Percentiles rank a stretch among this genome's conserved stretches.
Evolutionary conservation across 1,139 yeast species (phyloP).

Genomic region (Lodderomyces beijingensis): DNA sequence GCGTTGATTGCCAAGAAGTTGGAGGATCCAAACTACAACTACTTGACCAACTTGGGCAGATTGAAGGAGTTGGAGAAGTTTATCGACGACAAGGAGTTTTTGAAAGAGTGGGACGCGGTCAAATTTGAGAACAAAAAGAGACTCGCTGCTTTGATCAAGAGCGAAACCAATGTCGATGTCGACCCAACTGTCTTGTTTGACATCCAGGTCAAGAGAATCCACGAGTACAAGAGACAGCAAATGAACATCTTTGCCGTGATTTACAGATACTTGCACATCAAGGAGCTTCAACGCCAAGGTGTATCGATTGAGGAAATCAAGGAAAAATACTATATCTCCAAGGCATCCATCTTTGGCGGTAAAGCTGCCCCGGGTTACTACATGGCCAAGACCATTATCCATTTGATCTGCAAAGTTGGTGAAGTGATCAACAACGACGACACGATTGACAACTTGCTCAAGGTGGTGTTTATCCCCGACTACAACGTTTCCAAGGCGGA

Average conservation of each 20-base stretch:
- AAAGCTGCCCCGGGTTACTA: constrained; percentile 96
- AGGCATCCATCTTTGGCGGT: constrained; percentile 85
- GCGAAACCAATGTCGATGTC: constrained; percentile 63
- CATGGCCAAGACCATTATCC: constrained; percentile 89
- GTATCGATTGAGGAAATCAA: constrained; percentile 54
- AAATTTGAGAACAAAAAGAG: constrained; percentile 67
- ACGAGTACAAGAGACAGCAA: constrained; percentile 94
- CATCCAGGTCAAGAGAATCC: constrained; percentile 91
- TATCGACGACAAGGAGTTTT: constrained; percentile 67
- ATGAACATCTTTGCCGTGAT: constrained; percentile 87
- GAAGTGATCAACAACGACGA: constrained; percentile 75
- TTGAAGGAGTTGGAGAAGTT: constrained; percentile 66
- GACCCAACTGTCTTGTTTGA: constrained; percentile 78
- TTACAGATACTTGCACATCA: constrained; percentile 73
- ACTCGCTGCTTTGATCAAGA: constrained; percentile 66
- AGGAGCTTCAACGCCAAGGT: constrained; percentile 53
- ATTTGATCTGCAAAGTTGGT: constrained; percentile 77
- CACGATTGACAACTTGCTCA: constrained; percentile 69
- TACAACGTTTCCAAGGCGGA: constrained; percentile 94
- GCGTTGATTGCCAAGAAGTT: constrained; percentile 66
- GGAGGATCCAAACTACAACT: constrained; percentile 60
- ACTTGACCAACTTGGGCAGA: constrained; percentile 62
- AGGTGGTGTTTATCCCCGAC: constrained; percentile 86
- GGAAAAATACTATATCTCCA: constrained; percentile 58
- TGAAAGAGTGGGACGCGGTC: constrained; percentile 64